Conservation (phyloP, 108 stramenopile species). For the Cyclotella baltica region DNA sequence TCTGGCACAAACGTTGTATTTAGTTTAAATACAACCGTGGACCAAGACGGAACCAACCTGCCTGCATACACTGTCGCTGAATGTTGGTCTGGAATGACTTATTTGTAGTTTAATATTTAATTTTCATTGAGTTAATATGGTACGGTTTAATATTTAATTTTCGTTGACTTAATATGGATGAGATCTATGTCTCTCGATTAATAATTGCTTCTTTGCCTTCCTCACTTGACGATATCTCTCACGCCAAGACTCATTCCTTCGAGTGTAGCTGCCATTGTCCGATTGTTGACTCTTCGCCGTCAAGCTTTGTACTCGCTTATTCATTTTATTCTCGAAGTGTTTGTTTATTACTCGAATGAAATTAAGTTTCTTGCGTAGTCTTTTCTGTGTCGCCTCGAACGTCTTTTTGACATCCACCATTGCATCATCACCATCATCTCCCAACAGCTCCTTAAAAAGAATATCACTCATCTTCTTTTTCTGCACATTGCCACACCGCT, state of each 20-base stretch:
- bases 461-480: not conserved
- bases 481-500: not conserved
- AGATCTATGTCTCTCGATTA: not conserved
- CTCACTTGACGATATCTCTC: not conserved
- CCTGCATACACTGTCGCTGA: not conserved
- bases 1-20: not conserved
- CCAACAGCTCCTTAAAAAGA: not conserved
- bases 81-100: not conserved
- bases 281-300: not conserved
- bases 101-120: not conserved
- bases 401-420: not conserved
- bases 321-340: not conserved
- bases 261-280: not conserved
- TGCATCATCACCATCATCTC: conserved; percentile 1
- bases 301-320: not conserved
- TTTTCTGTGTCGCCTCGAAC: not conserved
- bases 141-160: too few species aligned
- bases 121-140: too few species aligned
- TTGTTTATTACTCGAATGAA: not conserved
- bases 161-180: too few species aligned
- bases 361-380: not conserved
- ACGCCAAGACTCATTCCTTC: not conserved
- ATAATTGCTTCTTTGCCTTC: not conserved
- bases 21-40: not conserved
- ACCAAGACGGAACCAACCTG: not conserved